Evolutionary conservation across 352 stramenopile genomes (phyloP), one percentile per base, ranked within the genome.

Genomic region (Phytophthora podocarpi): DNA sequence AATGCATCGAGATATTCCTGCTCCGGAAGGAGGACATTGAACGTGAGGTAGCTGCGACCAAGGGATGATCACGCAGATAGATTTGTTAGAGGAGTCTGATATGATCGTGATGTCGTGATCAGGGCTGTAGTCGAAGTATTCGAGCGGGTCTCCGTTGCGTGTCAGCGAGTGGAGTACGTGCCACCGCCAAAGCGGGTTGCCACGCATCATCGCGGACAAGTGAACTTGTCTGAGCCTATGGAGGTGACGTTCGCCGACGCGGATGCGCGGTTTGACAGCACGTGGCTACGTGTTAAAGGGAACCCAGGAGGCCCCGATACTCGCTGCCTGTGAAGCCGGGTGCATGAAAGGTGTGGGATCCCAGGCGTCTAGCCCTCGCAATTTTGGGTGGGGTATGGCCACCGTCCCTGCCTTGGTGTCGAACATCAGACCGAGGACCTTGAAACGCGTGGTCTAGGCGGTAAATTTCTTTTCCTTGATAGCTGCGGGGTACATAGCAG

Each of bases 381-480:
- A 57, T 32, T 23, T 56, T 67, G 3, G 3, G 2, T 12, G 1
- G 1, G 42, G 40, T 35, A 61, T 67, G 4, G 35, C 4, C 3
- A 71, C 52, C 12, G 56, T 46, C 0, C 18, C 27, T 0, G 13
- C 8, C 0, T 13, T 23, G 1, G 67, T 64, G 21, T 69, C 51
- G 32, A 76, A 72, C 0, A 53, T 11, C 0, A 76, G 32, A 0
- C 30, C 28, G 5, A 53, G 20, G 16, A 60, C 42, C 20, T 63
- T 52, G 0, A 64, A 47, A 4, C 15, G 35, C 0, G 10, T 6
- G 5, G 40, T 32, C 51, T 60, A 75, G 0, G 23, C 13, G 0
- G 56, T 47, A 11, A 71, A 66, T 9, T 68, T 75, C 1, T 64
- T 18, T 21, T 71, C 60, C 9, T 68, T 61, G 13, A 75, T 42